A percentile compares a stretch with the other conserved stretches of the same genome.
These are phyloP conservation scores for Crataegus laevigata DNA, from an alignment of 306 rosid species.

Conservation along the genomic window DNA sequence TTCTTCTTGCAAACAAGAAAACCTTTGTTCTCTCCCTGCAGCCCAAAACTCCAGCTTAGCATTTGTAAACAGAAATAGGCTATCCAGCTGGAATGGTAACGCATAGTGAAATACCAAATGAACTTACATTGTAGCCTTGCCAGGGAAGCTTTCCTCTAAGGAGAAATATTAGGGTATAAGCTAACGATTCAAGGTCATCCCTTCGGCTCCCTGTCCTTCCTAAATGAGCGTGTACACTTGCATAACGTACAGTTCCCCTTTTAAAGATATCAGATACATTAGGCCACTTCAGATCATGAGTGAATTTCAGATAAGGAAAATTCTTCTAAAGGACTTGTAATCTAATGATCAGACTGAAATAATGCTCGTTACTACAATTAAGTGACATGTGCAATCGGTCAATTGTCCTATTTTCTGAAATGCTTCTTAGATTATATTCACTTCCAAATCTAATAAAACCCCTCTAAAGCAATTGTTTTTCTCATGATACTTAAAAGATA, in stretches of 20 bases:
- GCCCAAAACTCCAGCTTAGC: not conserved
- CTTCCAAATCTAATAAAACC: not conserved
- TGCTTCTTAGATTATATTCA: not conserved
- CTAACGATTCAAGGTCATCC: slow-evolving; percentile 34
- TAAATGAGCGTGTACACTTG: slow-evolving; percentile 36
- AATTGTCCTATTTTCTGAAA: not conserved
- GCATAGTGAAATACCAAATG: not conserved
- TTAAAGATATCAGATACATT: not conserved
- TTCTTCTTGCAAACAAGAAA: slow-evolving; percentile 37
- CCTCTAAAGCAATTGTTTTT: not conserved
- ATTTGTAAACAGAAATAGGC: not conserved
- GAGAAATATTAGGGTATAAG: slow-evolving; percentile 30
- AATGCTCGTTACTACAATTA: not conserved
- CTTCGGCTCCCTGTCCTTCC: slow-evolving; percentile 39
- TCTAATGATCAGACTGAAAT: not conserved
- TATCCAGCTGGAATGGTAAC: not conserved
- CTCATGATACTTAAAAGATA: not conserved
- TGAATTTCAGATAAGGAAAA: not conserved
- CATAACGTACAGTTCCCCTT: slow-evolving; percentile 38
- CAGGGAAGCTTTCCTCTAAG: slow-evolving; percentile 38
- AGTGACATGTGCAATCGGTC: not conserved
- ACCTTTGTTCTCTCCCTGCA: slow-evolving; percentile 37
- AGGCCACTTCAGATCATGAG: not conserved
- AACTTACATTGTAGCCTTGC: slow-evolving; percentile 36
- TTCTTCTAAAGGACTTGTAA: not conserved